Percentiles rank a stretch among this genome's conserved stretches.
Evolutionary conservation across 2,329 filamentous ascomycete genomes (phyloP).

Genomic region (Hymenoscyphus scutula): DNA sequence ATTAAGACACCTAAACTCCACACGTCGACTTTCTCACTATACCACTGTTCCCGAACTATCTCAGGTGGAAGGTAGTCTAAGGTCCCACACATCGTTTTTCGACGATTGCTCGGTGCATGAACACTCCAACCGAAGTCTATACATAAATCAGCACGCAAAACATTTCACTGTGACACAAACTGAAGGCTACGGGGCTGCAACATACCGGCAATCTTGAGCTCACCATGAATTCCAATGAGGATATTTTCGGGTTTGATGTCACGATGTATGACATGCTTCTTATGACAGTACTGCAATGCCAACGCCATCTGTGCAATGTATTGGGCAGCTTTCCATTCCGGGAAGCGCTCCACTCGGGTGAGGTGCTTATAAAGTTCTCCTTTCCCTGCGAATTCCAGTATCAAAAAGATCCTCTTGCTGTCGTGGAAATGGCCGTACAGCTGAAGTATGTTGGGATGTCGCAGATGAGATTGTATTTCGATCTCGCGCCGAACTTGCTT

Average conservation of each 20-base stretch:
- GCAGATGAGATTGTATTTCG: conserved; percentile 67
- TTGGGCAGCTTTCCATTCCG: conserved; percentile 67
- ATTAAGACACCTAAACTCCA: conserved; percentile 94
- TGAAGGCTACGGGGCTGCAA: neutral
- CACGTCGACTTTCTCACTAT: conserved; percentile 89
- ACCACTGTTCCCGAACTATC: conserved; percentile 82
- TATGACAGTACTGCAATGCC: conserved; percentile 81
- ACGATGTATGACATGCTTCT: conserved; percentile 91
- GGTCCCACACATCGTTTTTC: conserved; percentile 91
- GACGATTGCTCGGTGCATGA: conserved; percentile 85
- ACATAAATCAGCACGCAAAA: neutral
- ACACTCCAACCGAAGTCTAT: conserved; percentile 71
- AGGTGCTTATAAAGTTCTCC: conserved; percentile 70
- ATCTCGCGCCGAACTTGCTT: conserved; percentile 70
- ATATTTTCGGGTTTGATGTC: conserved; percentile 98
- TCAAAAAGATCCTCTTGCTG: conserved; percentile 66
- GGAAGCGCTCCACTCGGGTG: conserved; percentile 61
- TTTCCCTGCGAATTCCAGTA: conserved; percentile 66
- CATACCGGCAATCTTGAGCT: conserved; percentile 71
- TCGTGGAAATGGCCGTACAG: conserved; percentile 71
- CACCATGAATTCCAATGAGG: conserved; percentile 86
- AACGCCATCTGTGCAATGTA: conserved; percentile 73
- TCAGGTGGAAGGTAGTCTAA: conserved; percentile 92
- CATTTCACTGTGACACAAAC: neutral
- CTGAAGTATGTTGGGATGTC: conserved; percentile 65